phyloP scores from a whole-genome alignment of 202 grass and related monocot species.

The Saccharum hybrid region DNA sequence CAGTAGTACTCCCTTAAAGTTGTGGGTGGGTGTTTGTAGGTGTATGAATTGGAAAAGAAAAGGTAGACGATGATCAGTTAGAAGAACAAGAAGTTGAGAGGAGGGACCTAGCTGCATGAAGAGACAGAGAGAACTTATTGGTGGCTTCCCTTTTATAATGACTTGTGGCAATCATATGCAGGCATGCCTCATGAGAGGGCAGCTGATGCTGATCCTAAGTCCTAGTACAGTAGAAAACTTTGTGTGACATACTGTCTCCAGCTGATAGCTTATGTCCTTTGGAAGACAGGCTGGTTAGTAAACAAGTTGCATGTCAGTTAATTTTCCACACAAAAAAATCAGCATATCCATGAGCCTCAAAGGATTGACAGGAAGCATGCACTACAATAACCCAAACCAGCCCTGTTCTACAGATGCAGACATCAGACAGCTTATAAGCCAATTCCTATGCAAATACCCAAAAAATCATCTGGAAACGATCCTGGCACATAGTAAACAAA shows the following conservation, averaged over 20 bases:
- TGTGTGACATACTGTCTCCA: background rate
- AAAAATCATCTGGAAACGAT: constrained; percentile 19
- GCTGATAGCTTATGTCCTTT: background rate
- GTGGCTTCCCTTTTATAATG: constrained; percentile 69
- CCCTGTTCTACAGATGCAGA: constrained; percentile 27
- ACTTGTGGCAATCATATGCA: constrained; percentile 68
- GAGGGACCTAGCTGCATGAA: constrained; percentile 51
- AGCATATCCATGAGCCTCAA: background rate
- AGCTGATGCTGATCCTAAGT: constrained; percentile 37
- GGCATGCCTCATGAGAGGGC: constrained; percentile 48
- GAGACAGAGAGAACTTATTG: constrained; percentile 53
- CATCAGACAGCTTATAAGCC: background rate
- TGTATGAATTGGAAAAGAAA: constrained; percentile 37
- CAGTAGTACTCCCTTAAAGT: constrained; percentile 29
- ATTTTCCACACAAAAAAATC: background rate
- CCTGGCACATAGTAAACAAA: background rate
- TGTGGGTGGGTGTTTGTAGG: constrained; percentile 30
- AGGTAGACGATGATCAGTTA: background rate
- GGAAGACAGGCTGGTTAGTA: background rate
- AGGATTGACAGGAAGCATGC: background rate
- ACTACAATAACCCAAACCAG: background rate
- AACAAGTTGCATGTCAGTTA: background rate
- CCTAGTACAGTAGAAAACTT: background rate
- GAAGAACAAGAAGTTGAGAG: constrained; percentile 28
- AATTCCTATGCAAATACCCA: background rate